Base-by-base conservation (phyloP, 257 asterid genomes). In the Leptodermis oblonga region DNA sequence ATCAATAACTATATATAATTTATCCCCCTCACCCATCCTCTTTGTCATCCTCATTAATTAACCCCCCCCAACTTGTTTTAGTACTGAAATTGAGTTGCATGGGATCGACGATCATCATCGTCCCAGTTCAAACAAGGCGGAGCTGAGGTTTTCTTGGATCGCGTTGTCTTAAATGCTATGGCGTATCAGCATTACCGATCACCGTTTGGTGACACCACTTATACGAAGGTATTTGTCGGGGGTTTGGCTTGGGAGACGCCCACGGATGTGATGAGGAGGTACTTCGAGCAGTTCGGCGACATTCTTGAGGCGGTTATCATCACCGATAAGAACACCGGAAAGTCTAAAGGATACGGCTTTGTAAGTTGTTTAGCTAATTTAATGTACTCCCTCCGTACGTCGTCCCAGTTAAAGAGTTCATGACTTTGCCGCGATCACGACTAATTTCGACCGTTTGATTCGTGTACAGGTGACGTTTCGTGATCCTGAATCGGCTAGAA, bases 211-310 rank as follows among this genome's bases (percentile, higher is more conserved):
- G 99, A 89, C 84, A 94, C 99, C 25, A 94, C 97, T 1, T 80
- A 72, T 53, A 94, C 99, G 0, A 94, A 94, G 74, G 97, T 94
- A 14, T 94, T 94, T 53, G 99, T 94, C 17, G 99, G 99, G 23
- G 99, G 99, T 1, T 84, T 94, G 9, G 99, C 99, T 33, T 94
- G 99, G 99, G 99, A 94, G 52, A 91, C 99, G 7, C 99, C 95
- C 0, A 82, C 92, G 3, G 97, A 94, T 20, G 83, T 89, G 67
- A 89, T 94, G 99, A 87, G 89, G 0, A 45, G 61, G 12, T 86
- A 94, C 26, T 94, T 94, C 72, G 87, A 89, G 30, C 97, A 89
- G 75, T 94, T 94, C 45, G 99, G 99, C 0, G 93, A 91, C 36
- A 94, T 94, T 82, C 95, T 91, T 25, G 99, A 94, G 65, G 99